Evolutionary conservation across 2,329 filamentous ascomycete species (phyloP), one percentile per base, ranked within the genome.

Genomic region (Fusarium tuaranense): DNA sequence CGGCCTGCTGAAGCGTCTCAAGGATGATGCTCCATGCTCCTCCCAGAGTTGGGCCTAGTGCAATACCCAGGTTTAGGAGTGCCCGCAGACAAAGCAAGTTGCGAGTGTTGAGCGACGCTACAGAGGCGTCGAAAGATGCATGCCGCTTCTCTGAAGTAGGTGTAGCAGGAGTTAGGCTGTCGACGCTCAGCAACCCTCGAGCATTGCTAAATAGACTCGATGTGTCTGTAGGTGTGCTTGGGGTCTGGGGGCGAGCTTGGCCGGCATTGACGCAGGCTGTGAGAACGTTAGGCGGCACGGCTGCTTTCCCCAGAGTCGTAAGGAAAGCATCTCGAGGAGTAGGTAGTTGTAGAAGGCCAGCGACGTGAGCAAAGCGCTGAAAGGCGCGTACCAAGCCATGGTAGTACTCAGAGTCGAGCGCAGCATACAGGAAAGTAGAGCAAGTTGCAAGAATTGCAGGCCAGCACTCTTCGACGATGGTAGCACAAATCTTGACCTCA

Each of bases 291-390:
- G 95, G 91, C 4, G 97, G 97, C 3, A 98, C 94, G 9, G 97
- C 95, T 51, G 95, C 93, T 83, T 99, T 99, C 0, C 95, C 95
- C 4, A 99, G 86, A 0, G 96, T 98, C 0, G 97, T 98, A 38
- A 99, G 87, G 78, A 99, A 97, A 1, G 97, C 97, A 86, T 99
- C 97, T 74, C 97, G 89, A 0, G 97, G 95, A 0, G 96, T 98
- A 14, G 89, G 87, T 12, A 98, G 89, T 72, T 95, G 92, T 10
- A 99, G 84, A 57, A 99, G 87, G 7, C 97, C 97, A 44, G 97
- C 95, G 4, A 98, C 96, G 81, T 99, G 97, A 1, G 97, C 94
- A 78, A 99, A 94, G 74, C 97, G 95, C 79, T 99, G 97, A 76
- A 98, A 97, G 0, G 96, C 94, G 75, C 97, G 91, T 27, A 99